A percentile compares a stretch with the other conserved stretches of the same genome.
Evolutionary conservation across 805 yeast species (phyloP).

Genomic region (Candida ponderosae): DNA sequence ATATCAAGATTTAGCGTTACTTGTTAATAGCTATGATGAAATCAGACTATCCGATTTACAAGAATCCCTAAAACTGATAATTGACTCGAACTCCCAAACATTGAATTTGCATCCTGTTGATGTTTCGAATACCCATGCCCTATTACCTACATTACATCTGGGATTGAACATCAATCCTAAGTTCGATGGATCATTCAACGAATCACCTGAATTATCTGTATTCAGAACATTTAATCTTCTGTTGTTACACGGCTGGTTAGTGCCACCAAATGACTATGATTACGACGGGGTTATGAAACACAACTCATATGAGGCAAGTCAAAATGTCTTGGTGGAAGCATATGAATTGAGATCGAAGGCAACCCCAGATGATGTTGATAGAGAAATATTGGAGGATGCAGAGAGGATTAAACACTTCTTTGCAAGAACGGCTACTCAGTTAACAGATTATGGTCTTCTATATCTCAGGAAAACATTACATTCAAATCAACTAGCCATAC

Average conservation of each 20-base stretch:
- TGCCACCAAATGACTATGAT: conserved; percentile 33
- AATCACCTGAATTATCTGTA: conserved; percentile 44
- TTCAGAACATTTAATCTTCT: conserved; percentile 53
- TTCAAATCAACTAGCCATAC: conserved; percentile 52
- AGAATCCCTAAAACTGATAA: conserved; percentile 41
- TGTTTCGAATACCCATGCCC: conserved; percentile 36
- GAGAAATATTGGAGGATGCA: conserved; percentile 25
- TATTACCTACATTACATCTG: conserved; percentile 55
- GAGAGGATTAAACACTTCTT: conserved; percentile 39
- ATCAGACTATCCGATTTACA: conserved; percentile 35
- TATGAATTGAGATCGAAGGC: conserved; percentile 25
- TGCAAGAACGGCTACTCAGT: conserved; percentile 60
- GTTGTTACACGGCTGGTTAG: conserved; percentile 80
- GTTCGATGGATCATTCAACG: conserved; percentile 52
- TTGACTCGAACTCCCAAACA: conserved; percentile 23
- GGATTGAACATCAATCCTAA: conserved; percentile 72
- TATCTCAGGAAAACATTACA: conserved; percentile 35
- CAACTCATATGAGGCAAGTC: conserved; percentile 51
- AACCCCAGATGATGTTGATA: conserved; percentile 14
- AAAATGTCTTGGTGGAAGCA: conserved; percentile 43
- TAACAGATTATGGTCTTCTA: conserved; percentile 60
- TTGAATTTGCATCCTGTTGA: conserved; percentile 23
- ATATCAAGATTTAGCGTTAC: conserved; percentile 20
- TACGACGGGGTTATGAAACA: conserved; percentile 29
- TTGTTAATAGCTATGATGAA: conserved; percentile 22